These are phyloP conservation scores for Parachaetomium inaequale DNA, from an alignment of 495 filamentous ascomycete genomes.

Conservation along the genomic window DNA sequence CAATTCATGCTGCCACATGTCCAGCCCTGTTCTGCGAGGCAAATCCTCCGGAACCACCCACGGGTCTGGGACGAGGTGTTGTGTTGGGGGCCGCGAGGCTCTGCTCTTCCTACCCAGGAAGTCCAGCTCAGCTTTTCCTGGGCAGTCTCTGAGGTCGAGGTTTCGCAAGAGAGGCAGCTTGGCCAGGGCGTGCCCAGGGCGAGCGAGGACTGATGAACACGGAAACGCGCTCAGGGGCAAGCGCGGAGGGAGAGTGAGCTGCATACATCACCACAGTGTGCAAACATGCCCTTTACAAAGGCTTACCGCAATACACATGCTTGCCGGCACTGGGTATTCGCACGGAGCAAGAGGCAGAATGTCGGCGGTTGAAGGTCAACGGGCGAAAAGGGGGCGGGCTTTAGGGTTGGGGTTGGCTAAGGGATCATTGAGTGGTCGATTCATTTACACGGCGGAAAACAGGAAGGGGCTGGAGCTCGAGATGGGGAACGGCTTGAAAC, in stretches of 20 bases:
- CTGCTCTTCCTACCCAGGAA: too few relatives aligned
- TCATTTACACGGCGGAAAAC: background rate
- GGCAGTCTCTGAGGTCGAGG: background rate
- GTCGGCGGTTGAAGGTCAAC: background rate
- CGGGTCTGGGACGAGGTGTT: too few relatives aligned
- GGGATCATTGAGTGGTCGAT: background rate
- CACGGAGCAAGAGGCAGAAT: background rate
- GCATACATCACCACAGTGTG: background rate
- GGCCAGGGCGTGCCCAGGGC: background rate
- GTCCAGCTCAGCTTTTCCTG: background rate
- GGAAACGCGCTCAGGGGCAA: background rate
- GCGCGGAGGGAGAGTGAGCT: background rate
- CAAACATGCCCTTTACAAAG: background rate
- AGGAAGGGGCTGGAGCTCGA: background rate
- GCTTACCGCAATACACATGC: background rate
- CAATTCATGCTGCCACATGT: background rate
- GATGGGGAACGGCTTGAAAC: background rate
- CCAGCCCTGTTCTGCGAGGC: background rate
- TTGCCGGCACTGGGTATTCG: background rate
- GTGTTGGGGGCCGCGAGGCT: too few relatives aligned
- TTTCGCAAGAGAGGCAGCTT: background rate
- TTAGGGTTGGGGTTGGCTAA: constrained; percentile 1
- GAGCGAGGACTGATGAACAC: background rate
- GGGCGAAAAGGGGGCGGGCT: background rate
- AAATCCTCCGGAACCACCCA: background rate